Conservation (phyloP, 352 stramenopile genomes). For the Phytophthora meadii region DNA sequence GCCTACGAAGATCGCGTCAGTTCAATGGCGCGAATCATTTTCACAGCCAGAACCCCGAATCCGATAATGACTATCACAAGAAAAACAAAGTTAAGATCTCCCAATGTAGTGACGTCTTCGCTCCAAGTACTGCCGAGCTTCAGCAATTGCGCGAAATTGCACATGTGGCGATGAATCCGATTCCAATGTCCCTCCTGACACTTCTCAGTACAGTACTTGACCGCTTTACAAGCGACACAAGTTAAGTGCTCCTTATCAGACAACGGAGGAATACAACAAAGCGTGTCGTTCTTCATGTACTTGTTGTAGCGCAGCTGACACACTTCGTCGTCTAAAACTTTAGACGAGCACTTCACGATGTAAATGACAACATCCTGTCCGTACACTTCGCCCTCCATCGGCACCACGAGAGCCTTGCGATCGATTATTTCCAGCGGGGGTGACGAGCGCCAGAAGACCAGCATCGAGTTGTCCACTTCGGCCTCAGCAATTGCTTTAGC, state of each 20-base stretch:
- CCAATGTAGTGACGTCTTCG: constrained; percentile 24
- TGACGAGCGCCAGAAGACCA: constrained; percentile 40
- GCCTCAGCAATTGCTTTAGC: constrained; percentile 15
- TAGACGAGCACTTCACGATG: constrained; percentile 25
- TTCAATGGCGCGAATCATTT: too few species aligned
- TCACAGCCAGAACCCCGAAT: too few species aligned
- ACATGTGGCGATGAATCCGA: constrained; percentile 39
- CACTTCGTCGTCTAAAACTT: constrained; percentile 33
- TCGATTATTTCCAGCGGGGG: constrained; percentile 37
- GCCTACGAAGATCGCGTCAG: too few species aligned
- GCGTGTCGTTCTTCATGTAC: constrained; percentile 23
- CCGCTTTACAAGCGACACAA: constrained; percentile 35
- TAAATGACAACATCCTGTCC: constrained; percentile 39
- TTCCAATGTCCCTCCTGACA: constrained; percentile 46
- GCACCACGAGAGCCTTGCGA: constrained; percentile 25
- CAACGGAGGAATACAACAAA: constrained; percentile 30
- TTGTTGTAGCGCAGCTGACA: constrained; percentile 35
- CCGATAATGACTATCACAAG: too few species aligned
- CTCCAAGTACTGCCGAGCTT: constrained; percentile 27
- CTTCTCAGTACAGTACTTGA: constrained; percentile 42
- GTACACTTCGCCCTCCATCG: constrained; percentile 28
- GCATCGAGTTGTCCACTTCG: constrained; percentile 27
- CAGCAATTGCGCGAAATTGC: constrained; percentile 26
- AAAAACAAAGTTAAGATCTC: not conserved
- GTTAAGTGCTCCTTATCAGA: constrained; percentile 14